A percentile compares a stretch with the other conserved stretches of the same genome.
Evolutionary conservation across 139 green algal genomes (phyloP).

Genomic region (Coelastrella sp.): DNA sequence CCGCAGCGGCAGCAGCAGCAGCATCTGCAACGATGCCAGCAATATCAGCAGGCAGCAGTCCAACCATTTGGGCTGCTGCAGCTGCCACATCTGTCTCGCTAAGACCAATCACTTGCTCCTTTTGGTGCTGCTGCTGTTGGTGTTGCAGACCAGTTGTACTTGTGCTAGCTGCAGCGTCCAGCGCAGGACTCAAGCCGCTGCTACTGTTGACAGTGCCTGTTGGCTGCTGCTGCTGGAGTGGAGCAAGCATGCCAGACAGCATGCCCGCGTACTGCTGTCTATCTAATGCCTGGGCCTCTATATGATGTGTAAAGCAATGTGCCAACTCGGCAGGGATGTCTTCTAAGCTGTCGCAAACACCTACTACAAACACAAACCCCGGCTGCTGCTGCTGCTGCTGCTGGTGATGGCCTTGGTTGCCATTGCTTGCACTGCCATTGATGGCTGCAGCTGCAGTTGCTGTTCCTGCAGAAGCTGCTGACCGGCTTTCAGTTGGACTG

Average conservation of each 20-base stretch:
- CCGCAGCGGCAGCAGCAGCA: constrained; percentile 15
- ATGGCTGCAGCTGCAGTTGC: too few relatives aligned
- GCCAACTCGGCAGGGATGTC: constrained; percentile 76
- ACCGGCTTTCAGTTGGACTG: too few relatives aligned
- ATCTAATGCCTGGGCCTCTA: constrained; percentile 67
- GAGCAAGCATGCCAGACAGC: constrained; percentile 60
- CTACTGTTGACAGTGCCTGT: not conserved
- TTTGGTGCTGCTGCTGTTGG: not conserved
- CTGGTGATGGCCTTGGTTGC: not conserved
- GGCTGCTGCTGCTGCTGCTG: constrained; percentile 42
- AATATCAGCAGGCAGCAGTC: constrained; percentile 83
- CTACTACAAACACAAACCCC: constrained; percentile 78
- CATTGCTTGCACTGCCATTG: constrained; percentile 33
- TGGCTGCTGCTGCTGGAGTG: not conserved
- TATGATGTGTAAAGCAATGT: constrained; percentile 89
- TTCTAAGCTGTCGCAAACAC: constrained; percentile 52
- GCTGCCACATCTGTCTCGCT: constrained; percentile 35
- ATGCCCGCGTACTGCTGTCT: constrained; percentile 53
- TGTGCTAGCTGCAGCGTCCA: not conserved
- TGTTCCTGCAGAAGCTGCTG: too few relatives aligned
- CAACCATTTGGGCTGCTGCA: constrained; percentile 77
- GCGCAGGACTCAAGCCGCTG: too few relatives aligned
- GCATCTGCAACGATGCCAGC: constrained; percentile 81
- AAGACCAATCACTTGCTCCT: not conserved
- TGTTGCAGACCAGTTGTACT: not conserved